phyloP scores from a whole-genome alignment of 2,329 filamentous ascomycete genomes.

The Ilyonectria sp. region DNA sequence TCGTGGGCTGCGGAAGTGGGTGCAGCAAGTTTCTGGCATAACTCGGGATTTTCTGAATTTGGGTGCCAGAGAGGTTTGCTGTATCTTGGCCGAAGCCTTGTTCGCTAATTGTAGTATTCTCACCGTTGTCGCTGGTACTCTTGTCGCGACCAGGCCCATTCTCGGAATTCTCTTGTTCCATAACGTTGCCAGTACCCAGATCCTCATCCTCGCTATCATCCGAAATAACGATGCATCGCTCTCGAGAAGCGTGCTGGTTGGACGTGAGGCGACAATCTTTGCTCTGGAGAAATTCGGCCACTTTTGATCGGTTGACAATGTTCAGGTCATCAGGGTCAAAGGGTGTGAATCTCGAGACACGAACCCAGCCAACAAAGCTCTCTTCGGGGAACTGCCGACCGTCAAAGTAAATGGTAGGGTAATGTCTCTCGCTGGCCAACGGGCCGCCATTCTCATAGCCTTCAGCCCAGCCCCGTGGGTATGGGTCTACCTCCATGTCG shows the following conservation, averaged over 20 bases:
- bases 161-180: not conserved
- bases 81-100: not conserved
- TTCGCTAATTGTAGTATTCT: not conserved
- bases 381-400: not conserved
- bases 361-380: constrained; percentile 6
- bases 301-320: not conserved
- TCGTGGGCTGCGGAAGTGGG: not conserved
- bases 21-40: not conserved
- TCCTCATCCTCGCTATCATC: not conserved
- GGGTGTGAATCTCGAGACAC: not conserved
- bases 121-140: not conserved
- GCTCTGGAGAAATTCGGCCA: constrained; percentile 4
- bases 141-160: not conserved
- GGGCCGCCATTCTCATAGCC: constrained; percentile 23
- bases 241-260: not conserved
- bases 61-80: not conserved
- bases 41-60: not conserved
- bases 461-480: constrained; percentile 8
- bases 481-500: not conserved
- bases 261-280: not conserved
- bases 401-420: constrained; percentile 20
- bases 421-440: not conserved
- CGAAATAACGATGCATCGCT: not conserved
- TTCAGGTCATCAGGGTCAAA: constrained; percentile 2
- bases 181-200: not conserved